Evolutionary conservation across 495 filamentous ascomycete genomes (phyloP).

Genomic region (Alectoria sarmentosa): DNA sequence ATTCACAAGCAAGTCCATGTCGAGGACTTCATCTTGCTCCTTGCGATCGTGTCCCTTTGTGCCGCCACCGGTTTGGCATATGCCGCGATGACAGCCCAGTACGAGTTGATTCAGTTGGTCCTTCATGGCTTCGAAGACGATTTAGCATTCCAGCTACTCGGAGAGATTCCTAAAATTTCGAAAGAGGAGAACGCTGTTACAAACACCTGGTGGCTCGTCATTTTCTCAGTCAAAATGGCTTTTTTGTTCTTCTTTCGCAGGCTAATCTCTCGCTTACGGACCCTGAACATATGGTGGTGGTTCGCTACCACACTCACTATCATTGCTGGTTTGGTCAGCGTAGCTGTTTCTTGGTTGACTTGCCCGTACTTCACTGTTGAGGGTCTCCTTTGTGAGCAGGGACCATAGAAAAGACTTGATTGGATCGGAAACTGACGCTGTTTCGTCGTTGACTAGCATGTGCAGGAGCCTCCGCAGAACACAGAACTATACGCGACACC

Average conservation of each 20-base stretch:
- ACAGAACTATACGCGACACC: slow-evolving; percentile 10
- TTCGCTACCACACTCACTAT: slow-evolving; percentile 11
- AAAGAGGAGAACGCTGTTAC: slow-evolving; percentile 9
- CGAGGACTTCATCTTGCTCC: slow-evolving; percentile 14
- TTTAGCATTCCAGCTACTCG: not conserved
- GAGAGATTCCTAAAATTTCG: slow-evolving; percentile 1
- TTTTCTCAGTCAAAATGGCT: slow-evolving; percentile 19
- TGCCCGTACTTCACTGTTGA: slow-evolving; percentile 17
- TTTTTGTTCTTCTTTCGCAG: slow-evolving; percentile 20
- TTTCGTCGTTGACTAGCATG: slow-evolving; percentile 3
- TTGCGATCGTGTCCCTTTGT: slow-evolving; percentile 14
- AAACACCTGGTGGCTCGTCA: slow-evolving; percentile 12
- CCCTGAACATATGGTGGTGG: slow-evolving; percentile 17
- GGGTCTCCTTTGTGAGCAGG: slow-evolving; percentile 12
- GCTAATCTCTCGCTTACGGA: slow-evolving; percentile 23
- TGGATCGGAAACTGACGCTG: not conserved
- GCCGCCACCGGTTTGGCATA: slow-evolving; percentile 13
- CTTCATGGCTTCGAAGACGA: slow-evolving; percentile 4
- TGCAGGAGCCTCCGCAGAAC: not conserved
- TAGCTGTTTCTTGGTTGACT: slow-evolving; percentile 10
- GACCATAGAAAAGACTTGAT: not conserved
- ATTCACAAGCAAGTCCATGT: slow-evolving; percentile 11
- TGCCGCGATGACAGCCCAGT: slow-evolving; percentile 8
- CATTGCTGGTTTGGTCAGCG: slow-evolving; percentile 6
- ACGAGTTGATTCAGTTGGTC: slow-evolving; percentile 5